Evolutionary conservation across 2,329 filamentous ascomycete genomes (phyloP), one percentile per base, ranked within the genome.

Genomic region (Acrodontium crateriforme): DNA sequence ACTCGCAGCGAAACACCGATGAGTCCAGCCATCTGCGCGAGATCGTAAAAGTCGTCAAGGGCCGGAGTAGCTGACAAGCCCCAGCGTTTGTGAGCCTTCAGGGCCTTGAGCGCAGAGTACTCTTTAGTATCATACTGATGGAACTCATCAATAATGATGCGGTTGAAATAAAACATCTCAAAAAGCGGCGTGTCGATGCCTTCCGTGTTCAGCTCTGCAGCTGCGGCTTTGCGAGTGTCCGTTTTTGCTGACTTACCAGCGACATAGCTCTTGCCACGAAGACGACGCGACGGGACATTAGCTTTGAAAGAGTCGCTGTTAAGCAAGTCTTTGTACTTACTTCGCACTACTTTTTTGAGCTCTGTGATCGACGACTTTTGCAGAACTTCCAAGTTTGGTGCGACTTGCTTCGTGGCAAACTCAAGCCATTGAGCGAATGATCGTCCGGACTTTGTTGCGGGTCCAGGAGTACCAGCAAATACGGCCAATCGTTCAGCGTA

Each of bases 111-210:
- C 0, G 57, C 53, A 1, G 56, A 45, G 34, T 58, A 50, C 27
- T 56, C 51, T 27, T 60, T 47, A 10, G 53, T 43, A 24, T 58
- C 55, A 4, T 67, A 52, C 36, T 76, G 73, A 1, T 72, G 69
- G 38, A 70, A 77, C 38, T 79, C 74, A 35, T 79, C 74, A 2
- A 77, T 55, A 2, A 78, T 61, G 1, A 78, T 33, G 5, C 74
- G 59, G 30, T 67, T 66, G 45, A 69, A 78, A 2, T 54, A 47
- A 42, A 77, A 78, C 40, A 71, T 60, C 34, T 78, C 71, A 1
- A 78, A 42, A 0, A 70, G 44, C 2, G 39, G 42, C 20, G 24
- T 25, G 8, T 31, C 38, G 6, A 45, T 18, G 4, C 29, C 22
- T 5, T 20, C 20, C 3, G 28, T 35, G 21, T 42, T 34, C 12